Percentiles rank a stretch among this genome's conserved stretches.
Evolutionary conservation across 2,329 filamentous ascomycete genomes (phyloP).

Genomic region (Hymenoscyphus infarciens): DNA sequence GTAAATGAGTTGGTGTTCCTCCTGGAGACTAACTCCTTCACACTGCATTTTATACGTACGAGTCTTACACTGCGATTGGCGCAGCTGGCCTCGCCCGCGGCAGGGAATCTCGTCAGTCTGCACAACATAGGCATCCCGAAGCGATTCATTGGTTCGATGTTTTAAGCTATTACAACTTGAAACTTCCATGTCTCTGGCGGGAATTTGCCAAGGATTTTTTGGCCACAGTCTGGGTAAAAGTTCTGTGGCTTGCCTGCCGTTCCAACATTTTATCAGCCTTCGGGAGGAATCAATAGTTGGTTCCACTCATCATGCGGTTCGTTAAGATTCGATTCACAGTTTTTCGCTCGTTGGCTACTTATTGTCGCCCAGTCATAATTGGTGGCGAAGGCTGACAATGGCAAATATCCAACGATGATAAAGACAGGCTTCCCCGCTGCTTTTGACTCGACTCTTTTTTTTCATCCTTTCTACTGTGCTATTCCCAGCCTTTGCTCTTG

Average conservation of each 20-base stretch:
- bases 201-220: not conserved
- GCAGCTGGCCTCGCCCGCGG: not conserved
- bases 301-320: not conserved
- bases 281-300: not conserved
- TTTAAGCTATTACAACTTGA: not conserved
- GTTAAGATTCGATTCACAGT: not conserved
- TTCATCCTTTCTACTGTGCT: constrained; percentile 1
- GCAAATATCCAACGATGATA: not conserved
- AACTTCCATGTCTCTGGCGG: not conserved
- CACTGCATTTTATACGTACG: not conserved
- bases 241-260: not conserved
- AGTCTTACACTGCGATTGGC: not conserved
- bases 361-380: not conserved
- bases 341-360: not conserved
- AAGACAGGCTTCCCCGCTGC: not conserved
- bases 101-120: not conserved
- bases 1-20: not conserved
- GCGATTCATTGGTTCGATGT: not conserved
- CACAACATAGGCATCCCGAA: not conserved
- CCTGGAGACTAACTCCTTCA: not conserved
- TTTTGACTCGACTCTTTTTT: not conserved
- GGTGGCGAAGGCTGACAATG: not conserved
- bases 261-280: not conserved
- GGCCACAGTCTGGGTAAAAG: not conserved
- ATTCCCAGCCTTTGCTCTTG: constrained; percentile 2